A percentile compares a stretch with the other conserved stretches of the same genome.
Evolutionary conservation across 2,329 filamentous ascomycete species (phyloP).

Genomic region (Hawksworthiomyces lignivorus): DNA sequence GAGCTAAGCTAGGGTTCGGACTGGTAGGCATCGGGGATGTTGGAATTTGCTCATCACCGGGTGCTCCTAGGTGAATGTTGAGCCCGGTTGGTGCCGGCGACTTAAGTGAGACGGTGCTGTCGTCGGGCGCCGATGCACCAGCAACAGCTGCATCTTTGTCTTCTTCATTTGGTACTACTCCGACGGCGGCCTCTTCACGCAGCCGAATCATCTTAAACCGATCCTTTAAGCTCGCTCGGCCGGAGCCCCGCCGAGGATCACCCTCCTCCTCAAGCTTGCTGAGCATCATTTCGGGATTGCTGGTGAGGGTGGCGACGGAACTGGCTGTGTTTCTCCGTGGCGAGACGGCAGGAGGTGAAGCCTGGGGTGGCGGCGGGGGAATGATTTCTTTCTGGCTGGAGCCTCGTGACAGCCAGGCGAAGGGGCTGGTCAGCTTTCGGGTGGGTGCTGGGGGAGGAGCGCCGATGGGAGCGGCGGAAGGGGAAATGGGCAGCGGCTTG

Average conservation of each 20-base stretch:
- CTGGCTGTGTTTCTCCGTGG: conserved; percentile 67
- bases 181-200: conserved; percentile 61
- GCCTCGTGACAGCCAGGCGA: conserved; percentile 72
- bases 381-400: conserved; percentile 44
- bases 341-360: conserved; percentile 34
- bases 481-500: conserved; percentile 32
- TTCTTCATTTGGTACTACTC: conserved; percentile 43
- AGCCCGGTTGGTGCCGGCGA: conserved; percentile 1
- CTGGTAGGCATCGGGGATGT: conserved; percentile 50
- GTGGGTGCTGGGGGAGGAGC: conserved; percentile 28
- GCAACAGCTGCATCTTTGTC: conserved; percentile 35
- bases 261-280: conserved; percentile 64
- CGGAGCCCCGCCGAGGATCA: conserved; percentile 32
- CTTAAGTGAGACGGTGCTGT: conserved; percentile 1
- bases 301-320: conserved; percentile 69
- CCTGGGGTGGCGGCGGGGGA: conserved; percentile 39
- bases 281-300: conserved; percentile 74
- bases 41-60: conserved; percentile 19
- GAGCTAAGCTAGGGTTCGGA: conserved; percentile 64
- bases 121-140: conserved; percentile 3
- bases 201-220: conserved; percentile 71
- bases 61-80: not conserved
- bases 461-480: conserved; percentile 22
- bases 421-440: conserved; percentile 80
- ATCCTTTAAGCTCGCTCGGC: conserved; percentile 63